These are phyloP conservation scores for Umbilicus rupestris DNA, from an alignment of 164 flowering plant genomes.

Conservation along the genomic window DNA sequence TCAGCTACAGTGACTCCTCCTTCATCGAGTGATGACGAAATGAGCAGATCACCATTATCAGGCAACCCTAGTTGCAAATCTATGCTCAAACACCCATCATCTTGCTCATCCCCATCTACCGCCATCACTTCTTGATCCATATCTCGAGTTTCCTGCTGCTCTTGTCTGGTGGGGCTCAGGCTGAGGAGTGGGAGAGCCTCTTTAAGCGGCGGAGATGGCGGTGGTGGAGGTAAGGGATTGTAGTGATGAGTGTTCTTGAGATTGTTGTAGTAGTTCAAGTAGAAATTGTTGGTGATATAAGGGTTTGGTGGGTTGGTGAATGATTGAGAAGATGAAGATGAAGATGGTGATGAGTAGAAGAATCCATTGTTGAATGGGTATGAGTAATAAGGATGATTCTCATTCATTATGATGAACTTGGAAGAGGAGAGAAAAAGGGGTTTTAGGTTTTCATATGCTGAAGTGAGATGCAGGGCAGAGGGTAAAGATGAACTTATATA, in stretches of 20 bases:
- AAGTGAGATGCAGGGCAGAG: slow-evolving; percentile 4
- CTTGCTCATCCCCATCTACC: slow-evolving; percentile 22
- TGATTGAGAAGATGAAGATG: slow-evolving; percentile 19
- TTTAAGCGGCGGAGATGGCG: slow-evolving; percentile 68
- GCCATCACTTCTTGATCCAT: slow-evolving; percentile 30
- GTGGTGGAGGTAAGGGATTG: slow-evolving; percentile 15
- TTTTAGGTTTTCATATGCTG: neutral
- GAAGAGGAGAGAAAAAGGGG: neutral
- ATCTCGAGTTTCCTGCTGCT: slow-evolving; percentile 9
- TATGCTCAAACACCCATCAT: slow-evolving; percentile 39
- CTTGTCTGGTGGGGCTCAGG: slow-evolving; percentile 50
- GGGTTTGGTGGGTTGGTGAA: slow-evolving; percentile 24
- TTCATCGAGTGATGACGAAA: slow-evolving; percentile 24
- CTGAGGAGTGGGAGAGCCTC: slow-evolving; percentile 82
- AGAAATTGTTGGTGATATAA: slow-evolving; percentile 12
- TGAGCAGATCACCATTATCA: slow-evolving; percentile 32
- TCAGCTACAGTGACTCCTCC: neutral
- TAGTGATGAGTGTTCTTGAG: slow-evolving; percentile 6
- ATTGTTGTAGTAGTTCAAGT: slow-evolving; percentile 16
- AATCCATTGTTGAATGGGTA: slow-evolving; percentile 1
- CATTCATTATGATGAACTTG: neutral
- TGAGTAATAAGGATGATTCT: slow-evolving; percentile 1
- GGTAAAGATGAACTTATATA: slow-evolving; percentile 4
- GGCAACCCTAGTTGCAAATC: slow-evolving; percentile 72
- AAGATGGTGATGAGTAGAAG: neutral